A percentile compares a stretch with the other conserved stretches of the same genome.
phyloP scores from a whole-genome alignment of 106 monocot species.

The Ottelia alismoides region DNA sequence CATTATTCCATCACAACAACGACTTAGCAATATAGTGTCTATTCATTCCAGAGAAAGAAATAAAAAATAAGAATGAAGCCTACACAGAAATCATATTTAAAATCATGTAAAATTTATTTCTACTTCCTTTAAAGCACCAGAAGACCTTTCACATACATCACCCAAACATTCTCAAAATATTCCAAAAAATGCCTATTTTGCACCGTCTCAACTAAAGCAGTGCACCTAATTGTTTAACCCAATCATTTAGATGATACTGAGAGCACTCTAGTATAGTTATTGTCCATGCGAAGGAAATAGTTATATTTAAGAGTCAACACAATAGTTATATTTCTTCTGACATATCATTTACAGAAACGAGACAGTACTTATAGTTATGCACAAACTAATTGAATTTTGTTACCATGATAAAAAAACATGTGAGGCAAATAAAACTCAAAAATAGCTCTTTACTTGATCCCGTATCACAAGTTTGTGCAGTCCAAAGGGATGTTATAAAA shows the following conservation, averaged over 20 bases:
- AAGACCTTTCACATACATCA: too few relatives aligned
- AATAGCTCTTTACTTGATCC: not conserved
- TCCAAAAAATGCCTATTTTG: not conserved
- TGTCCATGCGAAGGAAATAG: not conserved
- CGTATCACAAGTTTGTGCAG: not conserved
- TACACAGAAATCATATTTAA: too few relatives aligned
- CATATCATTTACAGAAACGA: too few relatives aligned
- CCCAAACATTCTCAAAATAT: too few relatives aligned
- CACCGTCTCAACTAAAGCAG: not conserved
- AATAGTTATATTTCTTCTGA: too few relatives aligned
- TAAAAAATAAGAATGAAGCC: too few relatives aligned
- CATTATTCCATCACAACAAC: too few relatives aligned
- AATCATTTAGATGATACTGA: not conserved
- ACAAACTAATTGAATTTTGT: not conserved
- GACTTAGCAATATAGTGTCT: too few relatives aligned
- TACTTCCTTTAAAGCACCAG: not conserved
- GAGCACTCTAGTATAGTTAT: not conserved
- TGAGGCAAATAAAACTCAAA: not conserved
- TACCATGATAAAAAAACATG: not conserved
- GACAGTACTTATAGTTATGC: too few relatives aligned
- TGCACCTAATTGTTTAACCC: not conserved
- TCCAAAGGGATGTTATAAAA: not conserved
- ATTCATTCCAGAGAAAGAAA: too few relatives aligned
- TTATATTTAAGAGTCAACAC: too few relatives aligned
- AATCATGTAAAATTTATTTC: too few relatives aligned